Evolutionary conservation across 208 protist genomes (phyloP), one percentile per base, ranked within the genome.

Genomic region (Novymonas esmeraldas): DNA sequence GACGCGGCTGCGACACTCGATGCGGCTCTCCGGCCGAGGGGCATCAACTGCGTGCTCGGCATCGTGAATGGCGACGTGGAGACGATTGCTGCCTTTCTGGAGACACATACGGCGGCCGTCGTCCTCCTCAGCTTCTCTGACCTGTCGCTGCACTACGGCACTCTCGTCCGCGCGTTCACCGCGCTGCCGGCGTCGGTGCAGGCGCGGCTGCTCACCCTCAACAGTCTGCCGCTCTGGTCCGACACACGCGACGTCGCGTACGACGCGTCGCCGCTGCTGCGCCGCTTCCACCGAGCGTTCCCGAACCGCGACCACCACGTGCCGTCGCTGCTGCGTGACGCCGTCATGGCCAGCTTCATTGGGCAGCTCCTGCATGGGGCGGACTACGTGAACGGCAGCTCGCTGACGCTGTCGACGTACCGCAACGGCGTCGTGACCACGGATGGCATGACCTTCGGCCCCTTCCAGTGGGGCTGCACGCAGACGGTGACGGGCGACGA

Each of bases 141-240:
- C 33, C 48, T 85, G 22, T 22, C 57, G 28, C 18, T 76, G 24
- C 60, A 78, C 59, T 81, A 88, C 62, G 20, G 28, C 28, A 20
- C 48, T 4, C 44, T 84, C 13, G 28, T 69, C 9, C 4, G 2
- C 7, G 70, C 54, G n/a, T 82, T 85, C 45, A 2, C 34, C 0
- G 49, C 13, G 13, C 31, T 29, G 20, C 20, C 28, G 22, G 67
- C 55, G 7, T 52, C 61, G 18, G 61, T 69, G 57, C 68, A 70
- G 56, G 44, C 52, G 22, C 76, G 79, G 2, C 29, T 85, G 20
- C 54, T 81, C 20, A 62, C 78, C 29, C 11, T 82, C 31, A 82
- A 55, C 18, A 85, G 69, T 57, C 59, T 89, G 64, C 83, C 79
- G 10, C 64, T 79, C 20, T 85, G 79, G 83, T 72, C 33, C 22